Evolutionary conservation across 495 filamentous ascomycete species (phyloP), one percentile per base, ranked within the genome.

Genomic region (Penicillium samsonianum): DNA sequence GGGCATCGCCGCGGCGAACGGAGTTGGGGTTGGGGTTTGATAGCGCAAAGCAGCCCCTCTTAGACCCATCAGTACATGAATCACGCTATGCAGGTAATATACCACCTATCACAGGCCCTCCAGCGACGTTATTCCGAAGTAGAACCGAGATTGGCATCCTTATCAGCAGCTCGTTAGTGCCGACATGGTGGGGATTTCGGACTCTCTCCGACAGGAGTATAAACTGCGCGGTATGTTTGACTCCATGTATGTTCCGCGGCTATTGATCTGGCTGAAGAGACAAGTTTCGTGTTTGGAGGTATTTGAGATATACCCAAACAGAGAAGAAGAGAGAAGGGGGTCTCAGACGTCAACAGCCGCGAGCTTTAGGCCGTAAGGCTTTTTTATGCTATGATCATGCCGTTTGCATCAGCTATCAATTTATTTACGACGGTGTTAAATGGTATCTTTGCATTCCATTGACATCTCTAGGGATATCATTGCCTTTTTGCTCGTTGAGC

Each of bases 1-100:
- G 49, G 49, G 9, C 12, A 51, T 51, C 4, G 9, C 49, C 49
- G 49, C 49, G 49, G 49, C 33, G 19, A 50, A 22, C 31, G 31
- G 30, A 12, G 31, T 16, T 38, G 35, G n/a, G 16, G 3, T 3
- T 9, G 7, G 35, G n/a, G 35, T 17, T 8, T 17, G 35, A 38
- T 17, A 38, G 9, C 16, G 3, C 6, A 7, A 17, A 4, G 14
- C 33, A 35, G 17, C 19, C 47, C 46, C 46, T 49, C 46, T 12
- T 22, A 50, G 47, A 20, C 10, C 22, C 44, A 4, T 38, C 35
- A 38, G 35, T 2, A 3, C 7, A 17, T 38, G 35, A 9, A 38
- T 38, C 6, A 8, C n/a, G 35, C 6, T 17, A 17, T 17, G 0
- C n/a, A 8, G n/a, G 16, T 8, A 17, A 38, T 38, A 17, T 17